Percentiles rank a stretch among this genome's conserved stretches.
These are phyloP conservation scores for Acorus gramineus DNA, from an alignment of 106 monocot genomes.

Conservation along the genomic window DNA sequence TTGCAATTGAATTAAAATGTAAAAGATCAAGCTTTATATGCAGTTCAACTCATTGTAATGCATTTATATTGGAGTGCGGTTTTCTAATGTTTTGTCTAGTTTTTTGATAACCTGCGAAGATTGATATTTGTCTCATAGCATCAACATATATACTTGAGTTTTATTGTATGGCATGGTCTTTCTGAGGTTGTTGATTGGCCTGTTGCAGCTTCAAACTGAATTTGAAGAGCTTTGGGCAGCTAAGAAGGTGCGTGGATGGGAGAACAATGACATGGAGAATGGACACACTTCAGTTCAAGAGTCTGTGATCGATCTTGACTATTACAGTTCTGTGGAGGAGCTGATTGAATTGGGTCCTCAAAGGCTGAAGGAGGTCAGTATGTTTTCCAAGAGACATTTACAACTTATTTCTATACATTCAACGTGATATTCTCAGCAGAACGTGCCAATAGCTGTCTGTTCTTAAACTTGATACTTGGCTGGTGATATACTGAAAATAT, in stretches of 20 bases:
- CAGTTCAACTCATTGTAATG: too few relatives aligned
- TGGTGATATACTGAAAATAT: too few relatives aligned
- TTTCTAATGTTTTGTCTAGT: too few relatives aligned
- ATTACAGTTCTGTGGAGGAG: conserved; percentile 83
- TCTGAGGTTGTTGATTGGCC: conserved; percentile 2
- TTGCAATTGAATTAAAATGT: too few relatives aligned
- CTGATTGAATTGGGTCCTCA: conserved; percentile 79
- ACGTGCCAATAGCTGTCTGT: too few relatives aligned
- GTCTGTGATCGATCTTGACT: conserved; percentile 82
- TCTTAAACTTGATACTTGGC: too few relatives aligned
- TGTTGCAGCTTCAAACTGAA: conserved; percentile 67
- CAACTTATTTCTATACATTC: too few relatives aligned
- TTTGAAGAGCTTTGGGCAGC: conserved; percentile 77
- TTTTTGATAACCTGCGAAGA: too few relatives aligned
- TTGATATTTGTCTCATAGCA: neutral
- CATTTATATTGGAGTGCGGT: too few relatives aligned
- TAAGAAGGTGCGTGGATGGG: conserved; percentile 62
- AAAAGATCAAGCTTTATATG: too few relatives aligned
- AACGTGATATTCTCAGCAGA: too few relatives aligned
- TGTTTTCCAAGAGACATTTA: neutral
- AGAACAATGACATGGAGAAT: conserved; percentile 51
- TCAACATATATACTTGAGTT: neutral
- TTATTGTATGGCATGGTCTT: neutral
- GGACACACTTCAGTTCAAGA: conserved; percentile 40
- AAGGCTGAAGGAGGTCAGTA: conserved; percentile 80